Evolutionary conservation across 495 filamentous ascomycete genomes (phyloP).

Genomic region (Thozetella sp.): DNA sequence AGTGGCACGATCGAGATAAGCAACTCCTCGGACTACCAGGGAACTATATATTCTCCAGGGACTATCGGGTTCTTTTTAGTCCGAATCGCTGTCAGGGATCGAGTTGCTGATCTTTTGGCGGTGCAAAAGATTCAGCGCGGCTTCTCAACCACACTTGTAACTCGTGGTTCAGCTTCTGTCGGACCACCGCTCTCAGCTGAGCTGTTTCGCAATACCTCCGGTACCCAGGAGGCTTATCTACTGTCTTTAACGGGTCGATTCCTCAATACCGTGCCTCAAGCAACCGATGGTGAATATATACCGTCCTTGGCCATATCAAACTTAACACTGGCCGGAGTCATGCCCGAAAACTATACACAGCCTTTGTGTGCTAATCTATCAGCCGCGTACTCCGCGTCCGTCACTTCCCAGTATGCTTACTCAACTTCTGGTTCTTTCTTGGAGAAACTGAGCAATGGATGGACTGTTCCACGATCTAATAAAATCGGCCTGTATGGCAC

Average conservation of each 20-base stretch:
- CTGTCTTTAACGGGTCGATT: neutral
- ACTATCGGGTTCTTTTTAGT: neutral
- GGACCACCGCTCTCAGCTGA: neutral
- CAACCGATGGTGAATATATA: too few relatives aligned
- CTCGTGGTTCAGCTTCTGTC: neutral
- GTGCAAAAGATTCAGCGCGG: neutral
- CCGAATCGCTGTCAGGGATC: neutral
- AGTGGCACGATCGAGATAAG: neutral
- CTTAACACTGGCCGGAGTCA: neutral
- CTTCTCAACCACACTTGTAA: neutral
- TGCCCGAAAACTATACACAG: neutral
- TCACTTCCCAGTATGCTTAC: too few relatives aligned
- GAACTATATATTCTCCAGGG: neutral
- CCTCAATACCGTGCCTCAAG: neutral
- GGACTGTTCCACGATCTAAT: neutral
- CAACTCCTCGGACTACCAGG: neutral
- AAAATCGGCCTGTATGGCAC: neutral
- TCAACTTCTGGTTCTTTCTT: too few relatives aligned
- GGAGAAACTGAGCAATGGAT: neutral
- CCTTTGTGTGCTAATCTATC: neutral
- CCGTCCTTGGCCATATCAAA: too few relatives aligned
- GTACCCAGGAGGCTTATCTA: neutral
- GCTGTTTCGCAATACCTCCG: neutral
- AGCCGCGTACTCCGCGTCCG: neutral
- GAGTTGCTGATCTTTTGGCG: neutral